Evolutionary conservation across 345 rosid genomes (phyloP).

Genomic region (Pugionium cornutum): DNA sequence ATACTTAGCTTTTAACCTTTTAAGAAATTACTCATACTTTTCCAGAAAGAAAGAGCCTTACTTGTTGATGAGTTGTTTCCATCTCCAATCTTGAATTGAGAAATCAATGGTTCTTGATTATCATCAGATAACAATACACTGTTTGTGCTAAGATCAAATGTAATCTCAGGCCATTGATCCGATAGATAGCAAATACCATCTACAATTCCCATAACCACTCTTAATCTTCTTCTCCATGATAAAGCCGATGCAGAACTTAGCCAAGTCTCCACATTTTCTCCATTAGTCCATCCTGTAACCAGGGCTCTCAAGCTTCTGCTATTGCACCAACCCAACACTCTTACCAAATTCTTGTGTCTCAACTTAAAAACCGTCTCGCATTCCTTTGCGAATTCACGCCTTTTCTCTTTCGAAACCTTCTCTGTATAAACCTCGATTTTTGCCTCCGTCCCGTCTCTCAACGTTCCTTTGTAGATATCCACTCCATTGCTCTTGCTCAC

Average conservation of each 20-base stretch:
- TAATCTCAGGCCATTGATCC: slow-evolving; percentile 62
- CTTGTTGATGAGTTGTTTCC: slow-evolving; percentile 35
- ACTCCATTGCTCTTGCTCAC: slow-evolving; percentile 41
- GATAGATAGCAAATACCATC: slow-evolving; percentile 57
- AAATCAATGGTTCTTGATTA: slow-evolving; percentile 53
- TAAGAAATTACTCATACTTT: too few relatives aligned
- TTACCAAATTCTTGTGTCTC: slow-evolving; percentile 57
- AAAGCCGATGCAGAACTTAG: slow-evolving; percentile 44
- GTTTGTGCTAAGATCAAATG: slow-evolving; percentile 50
- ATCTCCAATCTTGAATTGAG: slow-evolving; percentile 53
- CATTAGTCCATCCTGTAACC: slow-evolving; percentile 55
- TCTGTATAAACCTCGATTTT: slow-evolving; percentile 58
- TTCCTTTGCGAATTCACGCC: slow-evolving; percentile 43
- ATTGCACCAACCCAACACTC: slow-evolving; percentile 65
- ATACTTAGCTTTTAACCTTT: slow-evolving; percentile 2
- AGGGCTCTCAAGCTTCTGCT: slow-evolving; percentile 47
- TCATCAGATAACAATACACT: slow-evolving; percentile 45
- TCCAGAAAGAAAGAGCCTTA: slow-evolving; percentile 22
- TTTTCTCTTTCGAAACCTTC: slow-evolving; percentile 41
- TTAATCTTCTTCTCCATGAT: slow-evolving; percentile 61
- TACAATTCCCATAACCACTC: slow-evolving; percentile 51
- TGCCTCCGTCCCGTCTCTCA: slow-evolving; percentile 51
- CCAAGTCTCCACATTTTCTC: slow-evolving; percentile 57
- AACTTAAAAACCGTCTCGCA: slow-evolving; percentile 53
- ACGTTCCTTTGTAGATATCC: slow-evolving; percentile 49